phyloP scores from a whole-genome alignment of 1,139 yeast genomes.

The Geotrichum cucujoidarum region DNA sequence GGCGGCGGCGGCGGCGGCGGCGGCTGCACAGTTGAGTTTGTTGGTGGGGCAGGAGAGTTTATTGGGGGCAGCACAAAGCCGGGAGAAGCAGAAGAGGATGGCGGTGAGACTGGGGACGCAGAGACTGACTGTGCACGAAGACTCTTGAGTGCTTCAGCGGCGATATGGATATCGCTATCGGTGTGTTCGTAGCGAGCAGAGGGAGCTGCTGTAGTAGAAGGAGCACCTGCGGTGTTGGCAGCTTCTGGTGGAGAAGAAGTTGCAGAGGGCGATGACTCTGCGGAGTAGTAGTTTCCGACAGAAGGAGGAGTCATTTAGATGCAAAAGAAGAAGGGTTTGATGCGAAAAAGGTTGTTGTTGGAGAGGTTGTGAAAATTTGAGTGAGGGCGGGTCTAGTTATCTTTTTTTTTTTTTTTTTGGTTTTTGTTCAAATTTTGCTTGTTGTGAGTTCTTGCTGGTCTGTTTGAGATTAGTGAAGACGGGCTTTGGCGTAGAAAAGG shows the following conservation, averaged over 20 bases:
- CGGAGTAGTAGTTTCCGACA: background rate
- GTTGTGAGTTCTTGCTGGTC: too few species aligned
- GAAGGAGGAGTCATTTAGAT: conserved; percentile 8
- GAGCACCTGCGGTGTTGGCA: too few species aligned
- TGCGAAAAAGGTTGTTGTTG: too few species aligned
- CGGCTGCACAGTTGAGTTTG: too few species aligned
- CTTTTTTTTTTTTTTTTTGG: too few species aligned
- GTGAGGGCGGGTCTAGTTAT: too few species aligned
- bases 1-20: too few species aligned
- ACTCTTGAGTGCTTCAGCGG: conserved; percentile 21
- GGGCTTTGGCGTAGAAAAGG: too few species aligned
- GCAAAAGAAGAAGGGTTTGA: too few species aligned
- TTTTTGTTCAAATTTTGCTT: too few species aligned
- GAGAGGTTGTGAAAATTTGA: too few species aligned
- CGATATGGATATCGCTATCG: conserved; percentile 15
- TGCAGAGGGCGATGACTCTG: conserved; percentile 4
- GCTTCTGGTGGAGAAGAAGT: conserved; percentile 5
- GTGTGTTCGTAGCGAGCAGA: conserved; percentile 1
- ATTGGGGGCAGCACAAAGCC: conserved; percentile 13
- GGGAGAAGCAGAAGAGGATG: background rate
- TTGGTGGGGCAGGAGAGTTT: conserved; percentile 3
- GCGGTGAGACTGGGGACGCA: conserved; percentile 1
- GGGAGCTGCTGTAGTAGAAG: background rate
- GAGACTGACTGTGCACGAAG: conserved; percentile 10
- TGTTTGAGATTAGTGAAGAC: too few species aligned